Conservation (phyloP, 208 protist species). For the Phytomonas sp. region DNA sequence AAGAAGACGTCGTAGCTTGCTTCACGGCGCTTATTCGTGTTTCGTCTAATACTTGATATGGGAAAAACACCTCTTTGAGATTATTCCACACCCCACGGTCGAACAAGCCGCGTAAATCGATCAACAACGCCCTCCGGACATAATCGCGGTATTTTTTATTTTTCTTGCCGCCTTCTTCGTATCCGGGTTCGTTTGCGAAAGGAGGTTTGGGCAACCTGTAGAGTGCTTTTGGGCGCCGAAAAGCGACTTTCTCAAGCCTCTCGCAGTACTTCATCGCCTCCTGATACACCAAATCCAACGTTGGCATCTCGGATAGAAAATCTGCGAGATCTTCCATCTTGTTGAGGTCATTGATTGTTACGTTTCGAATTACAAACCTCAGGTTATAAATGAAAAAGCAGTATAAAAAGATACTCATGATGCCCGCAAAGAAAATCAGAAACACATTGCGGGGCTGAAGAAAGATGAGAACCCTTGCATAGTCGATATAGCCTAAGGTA, state of each 20-base stretch:
- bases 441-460: slow-evolving; percentile 48
- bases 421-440: slow-evolving; percentile 68
- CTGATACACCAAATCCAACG: slow-evolving; percentile 47
- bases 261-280: slow-evolving; percentile 45
- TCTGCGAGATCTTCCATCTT: slow-evolving; percentile 76
- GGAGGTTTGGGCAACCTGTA: slow-evolving; percentile 36
- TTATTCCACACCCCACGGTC: slow-evolving; percentile 70
- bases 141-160: slow-evolving; percentile 55
- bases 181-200: slow-evolving; percentile 22
- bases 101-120: slow-evolving; percentile 56
- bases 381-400: slow-evolving; percentile 80
- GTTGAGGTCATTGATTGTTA: slow-evolving; percentile 85
- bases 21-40: slow-evolving; percentile 5
- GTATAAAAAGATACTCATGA: slow-evolving; percentile 65
- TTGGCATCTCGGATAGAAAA: slow-evolving; percentile 44
- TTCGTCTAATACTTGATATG: slow-evolving; percentile 28
- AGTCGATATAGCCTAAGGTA: slow-evolving; percentile 32
- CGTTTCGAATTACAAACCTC: slow-evolving; percentile 59
- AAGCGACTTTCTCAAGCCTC: slow-evolving; percentile 41
- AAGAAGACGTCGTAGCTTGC: slow-evolving; percentile 7
- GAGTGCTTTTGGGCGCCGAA: slow-evolving; percentile 38
- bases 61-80: slow-evolving; percentile 73
- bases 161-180: slow-evolving; percentile 34
- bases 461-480: slow-evolving; percentile 54
- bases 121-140: slow-evolving; percentile 37